These are phyloP conservation scores for Helicostylum pulchrum DNA, from an alignment of 192 early-diverging fungal species.

Conservation along the genomic window DNA sequence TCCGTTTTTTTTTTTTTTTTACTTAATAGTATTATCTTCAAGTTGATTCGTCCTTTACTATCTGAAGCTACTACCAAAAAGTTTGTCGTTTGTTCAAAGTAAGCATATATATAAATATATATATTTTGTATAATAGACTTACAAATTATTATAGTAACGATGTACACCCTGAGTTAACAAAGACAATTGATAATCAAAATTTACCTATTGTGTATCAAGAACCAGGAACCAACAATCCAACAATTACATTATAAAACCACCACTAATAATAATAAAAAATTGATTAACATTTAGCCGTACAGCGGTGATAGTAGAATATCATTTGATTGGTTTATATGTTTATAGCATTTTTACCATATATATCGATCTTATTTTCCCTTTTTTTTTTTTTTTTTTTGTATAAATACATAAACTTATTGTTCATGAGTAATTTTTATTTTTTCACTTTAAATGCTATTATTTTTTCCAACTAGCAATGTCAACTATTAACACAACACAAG, in stretches of 20 bases:
- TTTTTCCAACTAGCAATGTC: not conserved
- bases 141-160: conserved; percentile 1
- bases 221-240: not conserved
- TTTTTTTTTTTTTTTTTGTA: not conserved
- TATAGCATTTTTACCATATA: not conserved
- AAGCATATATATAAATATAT: not conserved
- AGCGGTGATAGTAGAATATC: not conserved
- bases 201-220: conserved; percentile 27
- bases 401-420: not conserved
- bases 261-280: conserved; percentile 1
- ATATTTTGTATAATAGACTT: not conserved
- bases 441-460: not conserved
- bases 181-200: conserved; percentile 20
- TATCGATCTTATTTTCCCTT: not conserved
- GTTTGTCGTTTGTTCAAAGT: conserved; percentile 57
- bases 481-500: conserved; percentile 1
- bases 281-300: not conserved
- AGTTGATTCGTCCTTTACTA: conserved; percentile 52
- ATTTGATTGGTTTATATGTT: conserved; percentile 3
- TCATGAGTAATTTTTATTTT: not conserved
- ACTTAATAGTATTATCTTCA: conserved; percentile 52
- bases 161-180: conserved; percentile 8
- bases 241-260: not conserved
- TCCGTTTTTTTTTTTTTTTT: conserved; percentile 1
- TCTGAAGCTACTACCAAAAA: conserved; percentile 58